Conservation (phyloP, 306 rosid genomes). For the Styphnolobium japonicum region DNA sequence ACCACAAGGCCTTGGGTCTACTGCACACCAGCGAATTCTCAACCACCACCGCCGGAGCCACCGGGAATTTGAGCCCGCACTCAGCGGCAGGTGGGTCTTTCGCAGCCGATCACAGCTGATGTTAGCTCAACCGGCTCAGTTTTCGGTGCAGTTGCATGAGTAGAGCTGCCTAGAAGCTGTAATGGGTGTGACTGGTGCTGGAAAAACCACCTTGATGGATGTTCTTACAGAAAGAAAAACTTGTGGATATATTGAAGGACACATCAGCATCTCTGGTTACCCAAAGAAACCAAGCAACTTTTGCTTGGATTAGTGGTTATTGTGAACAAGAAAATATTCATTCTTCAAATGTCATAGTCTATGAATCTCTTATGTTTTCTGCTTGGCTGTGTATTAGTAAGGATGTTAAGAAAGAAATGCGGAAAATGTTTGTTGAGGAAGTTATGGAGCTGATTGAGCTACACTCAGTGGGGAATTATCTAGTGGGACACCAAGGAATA, state of each 20-base stretch:
- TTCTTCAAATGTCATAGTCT: constrained; percentile 49
- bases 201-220: constrained; percentile 60
- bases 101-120: too few species aligned
- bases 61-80: too few species aligned
- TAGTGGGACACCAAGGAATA: constrained; percentile 43
- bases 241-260: constrained; percentile 46
- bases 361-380: constrained; percentile 47
- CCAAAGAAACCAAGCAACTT: constrained; percentile 48
- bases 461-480: constrained; percentile 33
- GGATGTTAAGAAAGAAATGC: constrained; percentile 38
- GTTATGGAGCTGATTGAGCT: constrained; percentile 48
- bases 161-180: too few species aligned
- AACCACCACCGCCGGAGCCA: too few species aligned
- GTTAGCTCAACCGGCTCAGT: too few species aligned
- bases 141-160: too few species aligned
- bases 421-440: constrained; percentile 48
- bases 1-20: too few species aligned
- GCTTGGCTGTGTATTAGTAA: constrained; percentile 43
- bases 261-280: constrained; percentile 43
- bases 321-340: constrained; percentile 60
- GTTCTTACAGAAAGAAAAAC: constrained; percentile 55
- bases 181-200: constrained; percentile 57
- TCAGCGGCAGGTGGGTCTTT: too few species aligned
- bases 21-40: too few species aligned
- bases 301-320: constrained; percentile 50